Conservation (phyloP, 768 basidiomycete species). For the Ephemerocybe angulata region DNA sequence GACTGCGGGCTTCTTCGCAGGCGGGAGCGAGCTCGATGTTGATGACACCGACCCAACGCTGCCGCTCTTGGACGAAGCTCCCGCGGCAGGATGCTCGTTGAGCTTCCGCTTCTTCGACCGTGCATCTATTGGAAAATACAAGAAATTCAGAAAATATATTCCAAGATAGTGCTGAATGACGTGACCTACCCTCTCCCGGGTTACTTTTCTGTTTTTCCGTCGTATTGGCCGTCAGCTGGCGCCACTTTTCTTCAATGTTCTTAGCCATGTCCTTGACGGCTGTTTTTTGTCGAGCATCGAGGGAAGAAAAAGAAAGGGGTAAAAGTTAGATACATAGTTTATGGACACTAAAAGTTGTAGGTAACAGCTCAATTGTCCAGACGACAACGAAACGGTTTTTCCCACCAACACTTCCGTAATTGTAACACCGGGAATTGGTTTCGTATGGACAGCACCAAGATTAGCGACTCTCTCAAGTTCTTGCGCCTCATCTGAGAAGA, state of each 20-base stretch:
- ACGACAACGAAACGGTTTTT: conserved; percentile 8
- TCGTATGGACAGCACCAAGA: background rate
- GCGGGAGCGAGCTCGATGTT: conserved; percentile 32
- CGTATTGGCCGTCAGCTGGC: conserved; percentile 48
- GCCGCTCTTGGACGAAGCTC: conserved; percentile 10
- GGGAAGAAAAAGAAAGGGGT: conserved; percentile 40
- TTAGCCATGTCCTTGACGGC: conserved; percentile 93
- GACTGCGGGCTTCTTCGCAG: conserved; percentile 65
- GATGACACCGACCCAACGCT: background rate
- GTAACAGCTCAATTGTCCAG: conserved; percentile 37
- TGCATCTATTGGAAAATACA: conserved; percentile 34
- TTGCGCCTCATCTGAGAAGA: conserved; percentile 8
- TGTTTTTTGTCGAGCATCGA: conserved; percentile 38
- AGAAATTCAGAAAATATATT: conserved; percentile 2
- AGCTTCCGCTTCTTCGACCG: conserved; percentile 76
- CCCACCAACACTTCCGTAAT: conserved; percentile 5
- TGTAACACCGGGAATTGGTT: background rate
- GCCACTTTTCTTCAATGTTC: conserved; percentile 84
- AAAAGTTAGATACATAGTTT: conserved; percentile 70
- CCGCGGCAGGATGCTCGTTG: conserved; percentile 38
- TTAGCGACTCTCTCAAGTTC: background rate
- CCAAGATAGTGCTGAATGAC: no score
- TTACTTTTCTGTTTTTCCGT: no score
- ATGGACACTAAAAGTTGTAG: conserved; percentile 11
- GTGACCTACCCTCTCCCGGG: conserved; percentile 85